These are phyloP conservation scores for Agrocybe pediades DNA, from an alignment of 768 basidiomycete genomes.

Conservation along the genomic window DNA sequence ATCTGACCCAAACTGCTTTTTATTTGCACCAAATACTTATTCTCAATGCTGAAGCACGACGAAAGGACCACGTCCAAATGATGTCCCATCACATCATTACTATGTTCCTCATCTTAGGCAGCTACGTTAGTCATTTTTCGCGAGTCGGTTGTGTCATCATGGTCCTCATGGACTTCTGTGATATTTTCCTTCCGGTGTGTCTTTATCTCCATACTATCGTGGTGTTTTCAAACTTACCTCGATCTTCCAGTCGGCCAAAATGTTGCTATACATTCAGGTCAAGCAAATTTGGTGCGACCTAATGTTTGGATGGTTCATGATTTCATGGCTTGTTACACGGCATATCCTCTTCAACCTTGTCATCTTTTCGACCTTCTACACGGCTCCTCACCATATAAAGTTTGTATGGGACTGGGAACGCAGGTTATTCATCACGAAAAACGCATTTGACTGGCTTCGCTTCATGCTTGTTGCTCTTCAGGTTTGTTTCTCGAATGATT, in stretches of 20 bases:
- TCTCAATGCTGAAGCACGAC: constrained; percentile 87
- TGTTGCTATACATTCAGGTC: constrained; percentile 82
- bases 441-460: constrained; percentile 49
- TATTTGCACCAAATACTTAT: constrained; percentile 92
- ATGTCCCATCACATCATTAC: constrained; percentile 95
- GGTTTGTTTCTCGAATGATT: constrained; percentile 35
- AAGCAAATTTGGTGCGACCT: constrained; percentile 66
- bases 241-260: constrained; percentile 77
- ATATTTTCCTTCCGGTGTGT: constrained; percentile 89
- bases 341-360: constrained; percentile 79
- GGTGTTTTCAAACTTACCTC: constrained; percentile 3
- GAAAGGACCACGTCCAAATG: constrained; percentile 96
- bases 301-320: constrained; percentile 78
- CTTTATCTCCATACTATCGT: not conserved
- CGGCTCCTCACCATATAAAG: constrained; percentile 49
- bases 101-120: constrained; percentile 69
- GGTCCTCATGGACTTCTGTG: constrained; percentile 92
- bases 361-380: constrained; percentile 60
- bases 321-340: constrained; percentile 90
- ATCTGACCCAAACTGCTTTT: constrained; percentile 82
- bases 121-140: constrained; percentile 84
- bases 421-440: constrained; percentile 57
- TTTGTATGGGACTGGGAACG: constrained; percentile 60
- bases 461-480: constrained; percentile 60
- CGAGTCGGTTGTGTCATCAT: constrained; percentile 89